Base-by-base conservation (phyloP, 345 rosid genomes). In the Fremontodendron californicum region DNA sequence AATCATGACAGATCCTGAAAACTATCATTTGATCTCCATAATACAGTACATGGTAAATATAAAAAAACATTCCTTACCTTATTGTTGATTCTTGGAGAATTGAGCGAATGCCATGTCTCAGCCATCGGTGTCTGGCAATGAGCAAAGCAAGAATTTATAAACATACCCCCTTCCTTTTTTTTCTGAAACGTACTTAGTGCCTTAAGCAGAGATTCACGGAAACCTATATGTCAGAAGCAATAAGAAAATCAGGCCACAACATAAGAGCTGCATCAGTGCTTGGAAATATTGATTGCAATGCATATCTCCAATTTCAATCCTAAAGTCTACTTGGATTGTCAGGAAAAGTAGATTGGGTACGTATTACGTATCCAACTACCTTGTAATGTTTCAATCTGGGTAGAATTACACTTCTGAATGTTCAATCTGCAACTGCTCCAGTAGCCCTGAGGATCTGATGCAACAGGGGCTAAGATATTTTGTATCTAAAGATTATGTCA, bases 141-240 rank as follows among this genome's bases (percentile, higher is more conserved):
- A 81, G 79, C 71, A 84, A 69, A 95, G 83, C 99, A 95, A 7
- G 99, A 93, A 81, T 93, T 88, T 86, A 93, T 85, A 85, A 90
- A 95, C 86, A 90, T 71, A 15, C 94, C 98, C 9, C 82, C 86
- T 57, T 73, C 85, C 74, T 81, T 75, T 19, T 48, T 82, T 85
- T 87, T 79, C 84, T 81, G 85, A 85, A 88, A 84, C 67, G 78
- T 76, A 48, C 78, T 77, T 1, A 93, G 65, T 18, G 88, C 87
- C 60, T 82, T 86, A 80, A 93, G 83, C 87, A 93, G 37, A 63
- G 99, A 90, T 46, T 74, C 77, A 31, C 93, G 96, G 71, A 84
- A 92, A 75, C 90, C 98, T 92, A 86, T 54, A 79, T 27, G 62
- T 27, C 15, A 40, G 63, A 60, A 68, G 62, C n/a, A 21, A 16